Conservation (phyloP, 2,329 filamentous ascomycete species). For the Amauroascus niger region DNA sequence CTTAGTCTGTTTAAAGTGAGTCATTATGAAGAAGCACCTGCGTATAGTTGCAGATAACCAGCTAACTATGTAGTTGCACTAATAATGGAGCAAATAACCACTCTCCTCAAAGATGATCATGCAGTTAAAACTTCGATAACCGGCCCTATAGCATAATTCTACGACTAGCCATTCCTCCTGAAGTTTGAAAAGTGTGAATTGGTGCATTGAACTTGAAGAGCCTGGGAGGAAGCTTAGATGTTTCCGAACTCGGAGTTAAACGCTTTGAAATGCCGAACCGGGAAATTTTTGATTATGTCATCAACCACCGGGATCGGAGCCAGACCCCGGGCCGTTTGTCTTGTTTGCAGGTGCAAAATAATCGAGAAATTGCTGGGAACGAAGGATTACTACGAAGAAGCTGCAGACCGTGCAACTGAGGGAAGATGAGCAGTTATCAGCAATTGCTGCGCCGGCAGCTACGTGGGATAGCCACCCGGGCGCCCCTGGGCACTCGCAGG, state of each 20-base stretch:
- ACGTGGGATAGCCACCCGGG: conserved; percentile 7
- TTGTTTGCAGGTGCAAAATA: conserved; percentile 12
- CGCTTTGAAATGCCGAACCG: too few species aligned
- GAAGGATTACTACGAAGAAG: too few species aligned
- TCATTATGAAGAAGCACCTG: too few species aligned
- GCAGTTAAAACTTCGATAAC: too few species aligned
- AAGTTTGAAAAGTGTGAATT: neutral
- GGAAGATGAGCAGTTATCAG: conserved; percentile 8
- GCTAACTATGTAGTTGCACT: too few species aligned
- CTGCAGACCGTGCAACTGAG: conserved; percentile 3
- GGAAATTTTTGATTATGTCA: too few species aligned
- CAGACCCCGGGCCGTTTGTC: conserved; percentile 5
- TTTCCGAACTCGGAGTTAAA: neutral
- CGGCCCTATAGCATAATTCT: too few species aligned
- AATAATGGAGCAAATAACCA: too few species aligned
- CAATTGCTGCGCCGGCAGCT: conserved; percentile 11
- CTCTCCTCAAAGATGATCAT: too few species aligned
- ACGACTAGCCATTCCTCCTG: too few species aligned
- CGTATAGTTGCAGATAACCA: too few species aligned
- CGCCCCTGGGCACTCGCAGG: conserved; percentile 3
- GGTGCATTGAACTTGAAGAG: neutral
- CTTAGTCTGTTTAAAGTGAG: too few species aligned
- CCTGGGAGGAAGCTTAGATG: neutral
- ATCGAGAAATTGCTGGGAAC: conserved; percentile 1
- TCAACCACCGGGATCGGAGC: conserved; percentile 3